A percentile compares a stretch with the other conserved stretches of the same genome.
Evolutionary conservation across 148 eudicot genomes (phyloP).

Genomic region (Simmondsia chinensis): DNA sequence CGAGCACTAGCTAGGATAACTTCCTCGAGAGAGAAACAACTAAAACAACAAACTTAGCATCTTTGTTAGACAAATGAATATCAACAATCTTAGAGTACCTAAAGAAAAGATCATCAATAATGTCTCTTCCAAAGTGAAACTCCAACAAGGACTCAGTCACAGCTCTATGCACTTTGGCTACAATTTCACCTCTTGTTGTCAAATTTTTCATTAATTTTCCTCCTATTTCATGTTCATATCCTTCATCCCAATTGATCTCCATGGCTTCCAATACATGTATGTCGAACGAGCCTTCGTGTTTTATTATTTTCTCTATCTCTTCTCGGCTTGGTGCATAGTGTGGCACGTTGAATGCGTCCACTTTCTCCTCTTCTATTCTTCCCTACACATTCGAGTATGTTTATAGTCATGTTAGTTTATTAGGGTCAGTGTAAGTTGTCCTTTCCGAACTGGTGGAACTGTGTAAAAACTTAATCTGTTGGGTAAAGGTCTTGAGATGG

Average conservation of each 20-base stretch:
- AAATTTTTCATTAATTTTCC: not conserved
- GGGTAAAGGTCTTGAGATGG: too few relatives aligned
- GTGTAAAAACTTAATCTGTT: too few relatives aligned
- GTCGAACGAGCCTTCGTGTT: constrained; percentile 48
- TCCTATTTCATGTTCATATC: not conserved
- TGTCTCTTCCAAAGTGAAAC: constrained; percentile 34
- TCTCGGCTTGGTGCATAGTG: constrained; percentile 47
- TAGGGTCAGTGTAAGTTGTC: not conserved
- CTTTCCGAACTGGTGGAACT: too few relatives aligned
- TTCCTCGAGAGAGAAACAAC: too few relatives aligned
- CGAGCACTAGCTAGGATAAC: too few relatives aligned
- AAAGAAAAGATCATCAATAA: constrained; percentile 45
- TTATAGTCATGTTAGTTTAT: not conserved
- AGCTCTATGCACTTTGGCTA: constrained; percentile 48
- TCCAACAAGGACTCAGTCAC: constrained; percentile 50
- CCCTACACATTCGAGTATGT: constrained; percentile 26
- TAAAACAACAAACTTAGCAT: constrained; percentile 10
- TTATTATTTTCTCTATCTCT: constrained; percentile 33
- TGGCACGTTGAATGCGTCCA: constrained; percentile 59
- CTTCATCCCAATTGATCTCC: constrained; percentile 49
- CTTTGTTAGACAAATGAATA: constrained; percentile 13
- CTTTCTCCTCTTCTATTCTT: constrained; percentile 44
- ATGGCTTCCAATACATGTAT: constrained; percentile 21
- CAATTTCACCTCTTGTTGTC: constrained; percentile 27
- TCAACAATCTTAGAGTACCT: constrained; percentile 33